Evolutionary conservation across 192 early-diverging fungal genomes (phyloP).

Genomic region (Powellomyces hirtus): DNA sequence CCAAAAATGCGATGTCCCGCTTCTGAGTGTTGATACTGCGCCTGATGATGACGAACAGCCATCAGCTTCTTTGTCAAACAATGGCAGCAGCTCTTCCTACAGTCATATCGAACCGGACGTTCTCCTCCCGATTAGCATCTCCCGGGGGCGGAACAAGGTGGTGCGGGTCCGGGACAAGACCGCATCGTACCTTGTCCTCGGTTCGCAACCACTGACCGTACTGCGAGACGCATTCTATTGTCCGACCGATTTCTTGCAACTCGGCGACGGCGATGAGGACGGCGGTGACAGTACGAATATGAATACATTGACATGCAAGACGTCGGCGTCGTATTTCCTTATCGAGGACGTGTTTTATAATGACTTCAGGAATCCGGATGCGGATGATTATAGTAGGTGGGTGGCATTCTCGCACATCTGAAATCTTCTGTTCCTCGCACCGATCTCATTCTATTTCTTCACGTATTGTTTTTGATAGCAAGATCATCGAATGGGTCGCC

Average conservation of each 20-base stretch:
- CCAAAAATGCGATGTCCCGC: neutral
- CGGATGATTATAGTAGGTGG: constrained; percentile 66
- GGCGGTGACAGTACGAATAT: neutral
- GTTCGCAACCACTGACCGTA: constrained; percentile 63
- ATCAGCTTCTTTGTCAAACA: neutral
- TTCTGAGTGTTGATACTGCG: neutral
- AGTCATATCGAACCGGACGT: neutral
- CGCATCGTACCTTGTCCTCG: constrained; percentile 41
- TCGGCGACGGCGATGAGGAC: constrained; percentile 26
- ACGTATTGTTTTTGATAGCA: too few relatives aligned
- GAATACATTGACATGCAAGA: constrained; percentile 56
- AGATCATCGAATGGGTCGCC: constrained; percentile 71
- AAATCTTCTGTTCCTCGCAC: too few relatives aligned
- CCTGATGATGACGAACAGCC: neutral
- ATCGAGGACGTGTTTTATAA: constrained; percentile 76
- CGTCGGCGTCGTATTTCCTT: constrained; percentile 67
- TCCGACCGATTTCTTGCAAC: constrained; percentile 60
- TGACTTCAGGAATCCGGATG: constrained; percentile 60
- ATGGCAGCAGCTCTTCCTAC: neutral
- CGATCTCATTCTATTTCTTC: too few relatives aligned
- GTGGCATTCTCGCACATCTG: neutral
- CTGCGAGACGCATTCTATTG: constrained; percentile 73
- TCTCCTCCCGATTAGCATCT: neutral
- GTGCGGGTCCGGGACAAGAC: neutral
- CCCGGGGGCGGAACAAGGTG: neutral